A percentile compares a stretch with the other conserved stretches of the same genome.
These are phyloP conservation scores for Hericium rajendrae DNA, from an alignment of 768 basidiomycete genomes.

Conservation along the genomic window DNA sequence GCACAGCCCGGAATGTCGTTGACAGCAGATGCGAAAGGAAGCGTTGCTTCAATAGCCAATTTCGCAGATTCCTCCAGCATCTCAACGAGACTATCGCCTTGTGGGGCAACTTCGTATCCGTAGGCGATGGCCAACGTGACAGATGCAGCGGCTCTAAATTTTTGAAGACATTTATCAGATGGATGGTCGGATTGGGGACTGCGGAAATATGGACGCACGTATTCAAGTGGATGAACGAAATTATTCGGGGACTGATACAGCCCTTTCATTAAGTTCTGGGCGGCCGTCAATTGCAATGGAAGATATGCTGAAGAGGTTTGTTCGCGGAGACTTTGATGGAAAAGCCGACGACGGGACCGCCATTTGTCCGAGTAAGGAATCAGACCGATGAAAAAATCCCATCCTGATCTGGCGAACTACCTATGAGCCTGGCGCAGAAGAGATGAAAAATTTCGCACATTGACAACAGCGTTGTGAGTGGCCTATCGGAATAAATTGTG, in stretches of 20 bases:
- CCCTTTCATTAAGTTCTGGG: background rate
- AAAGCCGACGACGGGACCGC: slow-evolving; percentile 17
- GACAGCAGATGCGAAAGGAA: background rate
- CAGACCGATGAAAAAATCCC: slow-evolving; percentile 21
- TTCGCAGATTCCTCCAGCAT: background rate
- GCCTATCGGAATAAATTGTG: background rate
- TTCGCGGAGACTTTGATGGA: background rate
- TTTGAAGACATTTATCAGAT: too few species aligned
- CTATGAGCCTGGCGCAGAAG: background rate
- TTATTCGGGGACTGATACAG: background rate
- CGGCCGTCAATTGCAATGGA: background rate
- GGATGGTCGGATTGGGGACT: too few species aligned
- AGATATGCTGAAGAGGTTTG: background rate
- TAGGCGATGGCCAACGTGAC: background rate
- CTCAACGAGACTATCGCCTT: background rate
- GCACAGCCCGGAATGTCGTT: background rate
- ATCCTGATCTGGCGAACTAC: slow-evolving; percentile 20
- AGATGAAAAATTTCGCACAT: background rate
- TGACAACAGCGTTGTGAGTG: background rate
- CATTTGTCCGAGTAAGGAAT: slow-evolving; percentile 24
- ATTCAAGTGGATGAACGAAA: background rate
- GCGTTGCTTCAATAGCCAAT: background rate
- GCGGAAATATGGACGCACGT: background rate
- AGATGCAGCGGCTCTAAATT: background rate
- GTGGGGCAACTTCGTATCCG: background rate